A percentile compares a stretch with the other conserved stretches of the same genome.
Evolutionary conservation across 805 yeast species (phyloP).

Genomic region (Schwanniomyces occidentalis): DNA sequence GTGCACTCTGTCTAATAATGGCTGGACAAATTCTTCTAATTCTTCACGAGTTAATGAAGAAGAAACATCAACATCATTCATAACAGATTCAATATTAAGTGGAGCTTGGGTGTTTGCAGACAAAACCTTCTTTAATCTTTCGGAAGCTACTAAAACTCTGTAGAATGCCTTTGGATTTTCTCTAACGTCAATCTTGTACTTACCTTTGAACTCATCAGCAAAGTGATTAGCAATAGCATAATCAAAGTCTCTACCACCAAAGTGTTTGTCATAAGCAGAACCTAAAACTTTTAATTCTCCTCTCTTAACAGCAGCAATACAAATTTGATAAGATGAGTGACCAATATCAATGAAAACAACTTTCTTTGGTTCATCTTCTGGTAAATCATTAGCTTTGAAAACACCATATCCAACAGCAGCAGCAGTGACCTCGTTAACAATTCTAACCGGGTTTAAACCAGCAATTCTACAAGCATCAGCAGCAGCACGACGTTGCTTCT

Average conservation of each 20-base stretch:
- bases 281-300: conserved; percentile 95
- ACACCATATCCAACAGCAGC: conserved; percentile 99
- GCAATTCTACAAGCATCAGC: conserved; percentile 95
- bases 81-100: conserved; percentile 90
- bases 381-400: conserved; percentile 87
- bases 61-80: conserved; percentile 95
- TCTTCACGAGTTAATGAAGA: conserved; percentile 87
- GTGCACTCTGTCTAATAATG: conserved; percentile 73
- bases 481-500: conserved; percentile 94
- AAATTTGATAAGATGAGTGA: conserved; percentile 90
- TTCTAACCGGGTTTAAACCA: conserved; percentile 96
- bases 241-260: conserved; percentile 98
- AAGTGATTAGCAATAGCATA: conserved; percentile 91
- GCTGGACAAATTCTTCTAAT: conserved; percentile 85
- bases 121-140: conserved; percentile 90
- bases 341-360: conserved; percentile 97
- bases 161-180: conserved; percentile 93
- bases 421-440: conserved; percentile 96
- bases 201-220: conserved; percentile 86
- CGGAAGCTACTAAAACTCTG: conserved; percentile 90
- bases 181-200: conserved; percentile 90
- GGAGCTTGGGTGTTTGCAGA: conserved; percentile 96
- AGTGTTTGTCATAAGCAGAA: conserved; percentile 90
- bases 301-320: conserved; percentile 87
- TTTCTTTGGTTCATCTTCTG: conserved; percentile 88